A percentile compares a stretch with the other conserved stretches of the same genome.
phyloP scores from a whole-genome alignment of 495 filamentous ascomycete species.

The Penicillium cinerascens region DNA sequence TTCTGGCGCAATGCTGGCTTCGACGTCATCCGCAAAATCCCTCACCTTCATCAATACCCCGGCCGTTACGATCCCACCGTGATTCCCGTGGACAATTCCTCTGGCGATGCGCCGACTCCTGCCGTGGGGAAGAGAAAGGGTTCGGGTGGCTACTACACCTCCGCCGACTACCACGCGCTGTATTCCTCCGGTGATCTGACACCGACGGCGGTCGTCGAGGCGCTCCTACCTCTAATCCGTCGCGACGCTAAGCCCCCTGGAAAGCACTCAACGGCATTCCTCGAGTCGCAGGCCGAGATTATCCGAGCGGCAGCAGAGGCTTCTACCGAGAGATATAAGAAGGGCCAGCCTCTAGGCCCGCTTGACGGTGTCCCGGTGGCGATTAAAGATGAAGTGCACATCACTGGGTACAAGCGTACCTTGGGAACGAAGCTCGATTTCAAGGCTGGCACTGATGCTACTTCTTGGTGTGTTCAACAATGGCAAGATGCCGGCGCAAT shows the following conservation, averaged over 20 bases:
- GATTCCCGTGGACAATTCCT: constrained; percentile 53
- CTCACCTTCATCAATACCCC: constrained; percentile 54
- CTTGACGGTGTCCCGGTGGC: constrained; percentile 85
- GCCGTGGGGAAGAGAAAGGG: constrained; percentile 30
- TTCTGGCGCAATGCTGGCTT: constrained; percentile 81
- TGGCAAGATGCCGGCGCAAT: constrained; percentile 77
- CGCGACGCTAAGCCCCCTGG: constrained; percentile 49
- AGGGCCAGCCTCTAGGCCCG: constrained; percentile 57
- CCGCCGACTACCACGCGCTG: constrained; percentile 70
- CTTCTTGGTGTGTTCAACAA: constrained; percentile 72
- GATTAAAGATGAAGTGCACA: constrained; percentile 77
- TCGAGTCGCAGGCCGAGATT: constrained; percentile 54
- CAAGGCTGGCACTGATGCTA: constrained; percentile 44
- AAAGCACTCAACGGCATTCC: constrained; percentile 68
- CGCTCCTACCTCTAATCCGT: constrained; percentile 65
- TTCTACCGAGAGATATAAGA: constrained; percentile 66
- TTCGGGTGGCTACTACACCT: constrained; percentile 57
- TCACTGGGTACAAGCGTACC: constrained; percentile 68
- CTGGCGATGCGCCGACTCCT: constrained; percentile 27
- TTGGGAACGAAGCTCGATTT: constrained; percentile 60
- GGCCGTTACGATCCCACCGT: constrained; percentile 83
- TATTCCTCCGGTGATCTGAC: constrained; percentile 68
- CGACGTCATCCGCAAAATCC: constrained; percentile 52
- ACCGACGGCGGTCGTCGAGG: constrained; percentile 65
- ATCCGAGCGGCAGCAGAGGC: constrained; percentile 65